These are phyloP conservation scores for Saccharomycopsis vini DNA, from an alignment of 805 yeast genomes.

Conservation along the genomic window DNA sequence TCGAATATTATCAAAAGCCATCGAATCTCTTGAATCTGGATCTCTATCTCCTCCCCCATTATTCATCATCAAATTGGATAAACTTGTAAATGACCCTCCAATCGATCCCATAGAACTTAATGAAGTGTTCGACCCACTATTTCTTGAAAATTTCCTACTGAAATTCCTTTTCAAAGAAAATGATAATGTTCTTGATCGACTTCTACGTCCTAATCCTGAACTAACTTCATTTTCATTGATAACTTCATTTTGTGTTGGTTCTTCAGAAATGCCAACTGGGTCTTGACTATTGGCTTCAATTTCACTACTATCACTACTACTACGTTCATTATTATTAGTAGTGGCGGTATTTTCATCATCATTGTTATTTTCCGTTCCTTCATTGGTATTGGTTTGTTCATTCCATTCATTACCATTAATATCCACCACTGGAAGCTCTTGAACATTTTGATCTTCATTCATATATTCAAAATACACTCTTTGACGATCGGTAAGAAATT, in stretches of 20 bases:
- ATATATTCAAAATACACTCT: slow-evolving; percentile 4
- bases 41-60: neutral
- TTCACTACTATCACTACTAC: too few relatives aligned
- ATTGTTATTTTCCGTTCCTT: neutral
- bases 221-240: neutral
- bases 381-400: neutral
- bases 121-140: slow-evolving; percentile 4
- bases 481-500: neutral
- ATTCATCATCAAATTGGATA: neutral
- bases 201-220: neutral
- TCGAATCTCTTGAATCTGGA: neutral
- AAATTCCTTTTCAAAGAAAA: neutral
- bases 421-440: slow-evolving; percentile 17
- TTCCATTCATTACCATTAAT: slow-evolving; percentile 11
- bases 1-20: neutral
- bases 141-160: slow-evolving; percentile 3
- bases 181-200: neutral
- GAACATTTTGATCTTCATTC: neutral
- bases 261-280: too few relatives aligned
- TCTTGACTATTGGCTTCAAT: too few relatives aligned
- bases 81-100: neutral
- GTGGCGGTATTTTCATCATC: neutral
- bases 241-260: too few relatives aligned
- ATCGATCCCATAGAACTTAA: slow-evolving; percentile 7
- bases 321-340: too few relatives aligned